Conservation (phyloP, 2,329 filamentous ascomycete species). For the Phoma sp. region DNA sequence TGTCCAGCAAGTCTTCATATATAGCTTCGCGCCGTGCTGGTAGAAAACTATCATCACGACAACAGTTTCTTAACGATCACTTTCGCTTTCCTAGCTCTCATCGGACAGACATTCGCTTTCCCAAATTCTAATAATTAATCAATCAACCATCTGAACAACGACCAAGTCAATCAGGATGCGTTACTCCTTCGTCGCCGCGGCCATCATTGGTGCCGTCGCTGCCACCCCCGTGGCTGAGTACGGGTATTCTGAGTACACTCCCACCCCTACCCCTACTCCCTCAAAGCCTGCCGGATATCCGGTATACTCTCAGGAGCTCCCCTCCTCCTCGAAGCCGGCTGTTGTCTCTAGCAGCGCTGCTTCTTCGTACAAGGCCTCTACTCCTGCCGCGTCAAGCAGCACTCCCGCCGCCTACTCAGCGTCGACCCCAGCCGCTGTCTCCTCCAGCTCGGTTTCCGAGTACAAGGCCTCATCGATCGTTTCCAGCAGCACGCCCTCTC, state of each 20-base stretch:
- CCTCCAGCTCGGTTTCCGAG: too few species aligned
- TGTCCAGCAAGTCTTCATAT: constrained; percentile 25
- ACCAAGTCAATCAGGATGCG: constrained; percentile 37
- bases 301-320: too few species aligned
- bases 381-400: constrained; percentile 8
- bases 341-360: constrained; percentile 13
- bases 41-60: constrained; percentile 27
- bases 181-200: constrained; percentile 38
- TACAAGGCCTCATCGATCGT: too few species aligned
- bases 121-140: constrained; percentile 33
- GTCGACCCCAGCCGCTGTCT: too few species aligned
- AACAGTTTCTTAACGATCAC: constrained; percentile 31
- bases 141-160: constrained; percentile 1
- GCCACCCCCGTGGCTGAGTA: constrained; percentile 36
- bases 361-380: constrained; percentile 4
- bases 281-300: too few species aligned
- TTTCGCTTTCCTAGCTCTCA: constrained; percentile 38
- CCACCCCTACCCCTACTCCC: neutral
- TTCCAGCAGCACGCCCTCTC: too few species aligned
- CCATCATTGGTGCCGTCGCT: constrained; percentile 38
- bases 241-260: constrained; percentile 14
- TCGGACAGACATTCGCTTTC: constrained; percentile 41
- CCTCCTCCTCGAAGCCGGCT: too few species aligned
- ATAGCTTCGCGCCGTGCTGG: constrained; percentile 29
- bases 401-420: too few species aligned